A percentile compares a stretch with the other conserved stretches of the same genome.
phyloP scores from a whole-genome alignment of 768 basidiomycete genomes.

The Calvatia gigantea region DNA sequence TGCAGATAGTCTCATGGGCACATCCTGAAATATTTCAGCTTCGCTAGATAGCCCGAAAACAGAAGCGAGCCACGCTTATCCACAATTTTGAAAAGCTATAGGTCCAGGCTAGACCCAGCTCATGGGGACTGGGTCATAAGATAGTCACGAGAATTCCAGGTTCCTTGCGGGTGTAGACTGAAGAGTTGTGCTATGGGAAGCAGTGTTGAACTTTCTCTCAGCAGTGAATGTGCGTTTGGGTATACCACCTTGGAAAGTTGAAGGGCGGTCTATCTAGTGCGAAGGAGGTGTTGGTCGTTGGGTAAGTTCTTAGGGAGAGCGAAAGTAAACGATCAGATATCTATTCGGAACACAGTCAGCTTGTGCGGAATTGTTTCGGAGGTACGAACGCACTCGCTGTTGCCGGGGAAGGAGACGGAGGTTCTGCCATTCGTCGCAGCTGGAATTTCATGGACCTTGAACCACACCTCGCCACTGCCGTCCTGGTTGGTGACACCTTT shows the following conservation, averaged over 20 bases:
- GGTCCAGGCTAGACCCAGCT: slow-evolving; percentile 18
- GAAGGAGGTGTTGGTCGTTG: slow-evolving; percentile 7
- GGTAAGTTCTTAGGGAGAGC: not conserved
- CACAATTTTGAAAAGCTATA: slow-evolving; percentile 3
- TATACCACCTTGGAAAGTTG: not conserved
- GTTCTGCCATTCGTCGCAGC: slow-evolving; percentile 38
- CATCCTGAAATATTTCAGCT: slow-evolving; percentile 5
- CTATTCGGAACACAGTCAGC: not conserved
- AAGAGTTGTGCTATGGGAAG: slow-evolving; percentile 24
- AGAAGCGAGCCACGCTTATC: too few species aligned
- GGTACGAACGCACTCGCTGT: slow-evolving; percentile 19
- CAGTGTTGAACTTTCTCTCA: not conserved
- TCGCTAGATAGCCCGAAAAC: slow-evolving; percentile 15
- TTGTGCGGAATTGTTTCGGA: not conserved
- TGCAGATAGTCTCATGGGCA: not conserved
- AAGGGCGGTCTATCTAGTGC: slow-evolving; percentile 5
- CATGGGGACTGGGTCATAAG: slow-evolving; percentile 18
- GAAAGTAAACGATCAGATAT: slow-evolving; percentile 7
- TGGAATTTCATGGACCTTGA: slow-evolving; percentile 41
- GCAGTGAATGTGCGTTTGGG: not conserved
- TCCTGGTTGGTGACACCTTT: slow-evolving; percentile 35
- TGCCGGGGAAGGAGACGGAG: slow-evolving; percentile 35
- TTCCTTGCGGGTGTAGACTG: slow-evolving; percentile 25
- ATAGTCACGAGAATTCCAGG: not conserved
- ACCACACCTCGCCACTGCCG: slow-evolving; percentile 41